phyloP scores from a whole-genome alignment of 441 rosid species.

The Gossypium aridum region DNA sequence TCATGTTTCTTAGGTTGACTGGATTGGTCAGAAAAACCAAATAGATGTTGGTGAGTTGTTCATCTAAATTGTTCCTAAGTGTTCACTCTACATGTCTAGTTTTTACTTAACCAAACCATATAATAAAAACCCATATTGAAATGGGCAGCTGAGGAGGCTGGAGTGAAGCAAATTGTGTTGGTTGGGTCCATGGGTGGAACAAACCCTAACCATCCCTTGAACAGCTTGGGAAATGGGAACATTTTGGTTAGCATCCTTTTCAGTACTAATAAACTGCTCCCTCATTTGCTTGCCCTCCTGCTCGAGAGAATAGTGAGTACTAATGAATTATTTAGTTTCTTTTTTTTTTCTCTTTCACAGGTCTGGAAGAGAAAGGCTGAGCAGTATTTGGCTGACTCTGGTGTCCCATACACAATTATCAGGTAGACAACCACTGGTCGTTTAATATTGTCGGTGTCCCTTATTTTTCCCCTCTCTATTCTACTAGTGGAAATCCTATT shows the following conservation, averaged over 20 bases:
- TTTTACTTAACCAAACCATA: slow-evolving; percentile 15
- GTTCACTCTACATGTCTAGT: background rate
- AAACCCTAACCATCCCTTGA: slow-evolving; percentile 68
- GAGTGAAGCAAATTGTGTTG: slow-evolving; percentile 90
- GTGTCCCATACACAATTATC: slow-evolving; percentile 88
- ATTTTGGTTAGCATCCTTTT: slow-evolving; percentile 57
- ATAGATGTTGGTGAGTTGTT: slow-evolving; percentile 71
- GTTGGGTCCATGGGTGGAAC: slow-evolving; percentile 99
- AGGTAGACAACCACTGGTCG: slow-evolving; percentile 30
- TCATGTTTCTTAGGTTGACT: slow-evolving; percentile 59
- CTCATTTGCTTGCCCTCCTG: background rate
- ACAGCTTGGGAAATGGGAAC: slow-evolving; percentile 89
- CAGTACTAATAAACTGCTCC: background rate
- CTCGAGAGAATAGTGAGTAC: background rate
- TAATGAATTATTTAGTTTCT: background rate
- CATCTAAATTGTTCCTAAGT: background rate
- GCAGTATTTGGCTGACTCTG: slow-evolving; percentile 91
- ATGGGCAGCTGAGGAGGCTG: slow-evolving; percentile 79
- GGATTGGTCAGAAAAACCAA: slow-evolving; percentile 97
- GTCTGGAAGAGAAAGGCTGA: slow-evolving; percentile 99
- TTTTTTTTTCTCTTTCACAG: slow-evolving; percentile 25
- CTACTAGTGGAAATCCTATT: background rate
- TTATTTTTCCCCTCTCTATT: background rate
- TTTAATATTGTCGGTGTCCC: background rate
- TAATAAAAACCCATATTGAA: background rate